Conservation (phyloP, 2,329 filamentous ascomycete species). For the Cercospora citrullina region DNA sequence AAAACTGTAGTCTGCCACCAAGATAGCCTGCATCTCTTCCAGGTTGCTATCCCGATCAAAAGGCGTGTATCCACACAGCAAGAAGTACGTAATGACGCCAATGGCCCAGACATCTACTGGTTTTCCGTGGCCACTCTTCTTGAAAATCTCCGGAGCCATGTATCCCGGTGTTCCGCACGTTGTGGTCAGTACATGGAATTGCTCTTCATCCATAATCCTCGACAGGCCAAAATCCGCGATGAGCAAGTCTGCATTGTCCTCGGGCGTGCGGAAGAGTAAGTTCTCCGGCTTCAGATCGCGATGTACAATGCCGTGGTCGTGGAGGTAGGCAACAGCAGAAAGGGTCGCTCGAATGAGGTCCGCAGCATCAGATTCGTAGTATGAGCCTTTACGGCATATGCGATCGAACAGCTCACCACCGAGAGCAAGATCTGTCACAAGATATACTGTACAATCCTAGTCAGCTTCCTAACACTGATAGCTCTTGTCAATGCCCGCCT, state of each 20-base stretch:
- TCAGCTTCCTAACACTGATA: slow-evolving; percentile 3
- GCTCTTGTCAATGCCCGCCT: slow-evolving; percentile 27
- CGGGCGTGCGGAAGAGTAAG: slow-evolving; percentile 90
- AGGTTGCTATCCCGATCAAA: slow-evolving; percentile 97
- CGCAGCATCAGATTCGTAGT: slow-evolving; percentile 95
- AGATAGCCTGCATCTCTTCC: slow-evolving; percentile 99
- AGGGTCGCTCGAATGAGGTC: slow-evolving; percentile 92
- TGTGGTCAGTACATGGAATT: slow-evolving; percentile 95
- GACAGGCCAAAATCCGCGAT: slow-evolving; percentile 97
- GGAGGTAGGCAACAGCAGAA: slow-evolving; percentile 96
- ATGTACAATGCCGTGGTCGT: slow-evolving; percentile 98
- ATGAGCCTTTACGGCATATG: slow-evolving; percentile 97
- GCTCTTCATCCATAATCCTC: slow-evolving; percentile 97
- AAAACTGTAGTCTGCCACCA: slow-evolving; percentile 94
- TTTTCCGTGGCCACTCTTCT: slow-evolving; percentile 96
- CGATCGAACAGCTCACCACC: slow-evolving; percentile 97
- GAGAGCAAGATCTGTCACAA: slow-evolving; percentile 93
- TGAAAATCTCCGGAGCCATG: slow-evolving; percentile 99
- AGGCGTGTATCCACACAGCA: slow-evolving; percentile 95
- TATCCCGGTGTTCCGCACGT: slow-evolving; percentile 98
- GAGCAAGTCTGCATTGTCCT: slow-evolving; percentile 94
- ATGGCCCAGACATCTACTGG: slow-evolving; percentile 98
- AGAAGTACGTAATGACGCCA: slow-evolving; percentile 97
- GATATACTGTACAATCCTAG: slow-evolving; percentile 63
- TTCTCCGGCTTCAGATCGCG: slow-evolving; percentile 98